Evolutionary conservation across 257 asterid species (phyloP).

Genomic region (Nicotiana otophora): DNA sequence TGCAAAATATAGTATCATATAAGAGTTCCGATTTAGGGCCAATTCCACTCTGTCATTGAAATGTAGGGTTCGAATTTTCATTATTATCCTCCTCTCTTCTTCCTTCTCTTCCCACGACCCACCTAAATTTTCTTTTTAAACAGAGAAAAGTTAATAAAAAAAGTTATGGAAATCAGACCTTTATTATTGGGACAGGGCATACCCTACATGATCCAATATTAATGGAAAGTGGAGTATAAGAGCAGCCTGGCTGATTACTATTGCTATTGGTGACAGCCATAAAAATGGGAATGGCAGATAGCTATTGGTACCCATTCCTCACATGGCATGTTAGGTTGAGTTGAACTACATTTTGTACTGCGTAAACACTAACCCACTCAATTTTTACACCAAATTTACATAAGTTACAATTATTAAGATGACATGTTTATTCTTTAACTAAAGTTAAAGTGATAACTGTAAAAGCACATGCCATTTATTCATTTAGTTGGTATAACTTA

Average conservation of each 20-base stretch:
- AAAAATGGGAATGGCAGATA: not conserved
- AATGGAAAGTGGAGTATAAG: not conserved
- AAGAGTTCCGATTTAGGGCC: not conserved
- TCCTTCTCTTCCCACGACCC: not conserved
- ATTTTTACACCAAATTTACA: no score
- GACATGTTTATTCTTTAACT: no score
- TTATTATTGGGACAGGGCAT: not conserved
- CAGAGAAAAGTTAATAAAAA: not conserved
- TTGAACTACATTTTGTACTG: not conserved
- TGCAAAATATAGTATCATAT: not conserved
- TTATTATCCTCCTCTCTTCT: not conserved
- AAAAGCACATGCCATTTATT: no score
- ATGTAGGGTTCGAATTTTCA: not conserved
- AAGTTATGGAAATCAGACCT: not conserved
- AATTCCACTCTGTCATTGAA: not conserved
- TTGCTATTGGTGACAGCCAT: not conserved
- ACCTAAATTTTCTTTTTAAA: not conserved
- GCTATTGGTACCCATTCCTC: not conserved
- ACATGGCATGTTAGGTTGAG: not conserved
- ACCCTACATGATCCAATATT: not conserved
- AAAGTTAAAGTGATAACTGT: no score
- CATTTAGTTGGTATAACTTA: no score
- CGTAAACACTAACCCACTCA: no score
- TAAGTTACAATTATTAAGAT: no score
- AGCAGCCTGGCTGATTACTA: not conserved